phyloP scores from a whole-genome alignment of 176 grass and related monocot genomes.

The Juncus inflexus region DNA sequence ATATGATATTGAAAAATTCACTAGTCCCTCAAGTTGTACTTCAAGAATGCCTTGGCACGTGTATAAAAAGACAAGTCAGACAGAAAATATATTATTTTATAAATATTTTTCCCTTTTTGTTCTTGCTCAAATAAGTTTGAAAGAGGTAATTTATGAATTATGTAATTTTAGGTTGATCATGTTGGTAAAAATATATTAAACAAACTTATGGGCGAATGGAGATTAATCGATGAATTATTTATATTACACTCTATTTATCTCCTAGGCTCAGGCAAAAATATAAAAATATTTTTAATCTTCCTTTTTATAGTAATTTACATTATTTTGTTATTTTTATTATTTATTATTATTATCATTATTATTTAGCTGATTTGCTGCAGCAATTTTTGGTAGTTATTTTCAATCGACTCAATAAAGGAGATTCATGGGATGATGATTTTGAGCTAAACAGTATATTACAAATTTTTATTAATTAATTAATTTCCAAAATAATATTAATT shows the following conservation, averaged over 20 bases:
- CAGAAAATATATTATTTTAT: background rate
- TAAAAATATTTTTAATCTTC: conserved; percentile 2
- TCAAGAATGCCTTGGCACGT: conserved; percentile 75
- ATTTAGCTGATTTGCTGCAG: conserved; percentile 91
- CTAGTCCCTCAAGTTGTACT: conserved; percentile 77
- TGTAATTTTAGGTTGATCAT: conserved; percentile 59
- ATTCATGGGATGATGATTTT: conserved; percentile 93
- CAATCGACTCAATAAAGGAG: conserved; percentile 78
- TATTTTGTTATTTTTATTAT: background rate
- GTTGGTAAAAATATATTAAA: conserved; percentile 75
- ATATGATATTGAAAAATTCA: conserved; percentile 52
- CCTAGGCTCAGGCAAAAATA: conserved; percentile 82
- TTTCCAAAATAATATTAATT: conserved; percentile 8
- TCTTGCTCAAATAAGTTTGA: conserved; percentile 26
- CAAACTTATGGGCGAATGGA: conserved; percentile 85
- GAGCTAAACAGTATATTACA: conserved; percentile 93
- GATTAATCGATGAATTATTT: conserved; percentile 88
- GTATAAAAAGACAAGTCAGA: conserved; percentile 83
- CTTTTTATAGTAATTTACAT: conserved; percentile 13
- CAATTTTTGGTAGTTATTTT: conserved; percentile 88
- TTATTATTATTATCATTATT: conserved; percentile 27
- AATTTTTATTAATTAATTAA: conserved; percentile 37
- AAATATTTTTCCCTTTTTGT: conserved; percentile 18
- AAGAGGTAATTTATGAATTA: conserved; percentile 24
- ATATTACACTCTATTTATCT: conserved; percentile 89